Percentiles rank a stretch among this genome's conserved stretches.
Conservation (phyloP, 2,329 filamentous ascomycete species). For the Colletotrichum truncatum region DNA sequence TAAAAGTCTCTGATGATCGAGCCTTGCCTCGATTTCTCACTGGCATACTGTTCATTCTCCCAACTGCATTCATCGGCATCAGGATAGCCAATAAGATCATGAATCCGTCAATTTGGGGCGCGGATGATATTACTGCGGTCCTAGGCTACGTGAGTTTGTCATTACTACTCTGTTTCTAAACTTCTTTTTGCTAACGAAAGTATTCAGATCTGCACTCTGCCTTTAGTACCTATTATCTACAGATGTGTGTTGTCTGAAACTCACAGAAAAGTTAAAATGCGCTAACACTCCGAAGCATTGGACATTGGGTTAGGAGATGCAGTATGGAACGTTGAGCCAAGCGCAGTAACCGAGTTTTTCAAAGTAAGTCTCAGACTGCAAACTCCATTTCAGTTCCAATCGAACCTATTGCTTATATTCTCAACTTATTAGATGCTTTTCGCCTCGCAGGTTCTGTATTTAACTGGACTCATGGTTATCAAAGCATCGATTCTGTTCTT, state of each 20-base stretch:
- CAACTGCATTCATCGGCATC: neutral
- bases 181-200: neutral
- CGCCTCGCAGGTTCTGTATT: neutral
- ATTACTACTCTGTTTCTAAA: fast-evolving
- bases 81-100: neutral
- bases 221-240: neutral
- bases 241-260: neutral
- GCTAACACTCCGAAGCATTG: neutral
- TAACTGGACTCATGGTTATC: slow-evolving; percentile 17
- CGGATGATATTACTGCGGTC: neutral
- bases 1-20: neutral
- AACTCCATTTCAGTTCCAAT: neutral
- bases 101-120: neutral
- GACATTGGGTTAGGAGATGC: neutral
- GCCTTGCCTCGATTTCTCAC: neutral
- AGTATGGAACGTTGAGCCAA: neutral
- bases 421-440: neutral
- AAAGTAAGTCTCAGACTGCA: neutral
- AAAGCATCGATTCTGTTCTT: slow-evolving; percentile 43
- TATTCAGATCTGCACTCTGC: neutral
- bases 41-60: neutral
- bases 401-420: fast-evolving
- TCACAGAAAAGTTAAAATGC: fast-evolving
- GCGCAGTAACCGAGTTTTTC: neutral
- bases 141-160: neutral